A percentile compares a stretch with the other conserved stretches of the same genome.
Conservation (phyloP, 352 stramenopile genomes). For the Ophiocytium majus region DNA sequence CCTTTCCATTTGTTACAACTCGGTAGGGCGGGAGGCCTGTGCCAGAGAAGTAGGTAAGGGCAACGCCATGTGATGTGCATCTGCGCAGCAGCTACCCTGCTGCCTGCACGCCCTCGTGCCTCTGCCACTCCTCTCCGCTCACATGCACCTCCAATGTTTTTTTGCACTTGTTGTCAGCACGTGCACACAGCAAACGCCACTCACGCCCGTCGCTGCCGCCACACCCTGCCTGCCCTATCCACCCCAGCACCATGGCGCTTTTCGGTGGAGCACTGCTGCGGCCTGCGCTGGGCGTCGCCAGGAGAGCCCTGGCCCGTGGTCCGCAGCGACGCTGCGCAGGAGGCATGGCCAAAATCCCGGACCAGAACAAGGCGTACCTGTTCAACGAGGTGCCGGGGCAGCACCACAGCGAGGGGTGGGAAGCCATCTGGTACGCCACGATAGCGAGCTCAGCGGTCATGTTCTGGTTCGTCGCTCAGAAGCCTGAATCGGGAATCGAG, state of each 20-base stretch:
- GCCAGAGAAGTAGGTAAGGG: no score
- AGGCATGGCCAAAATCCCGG: not conserved
- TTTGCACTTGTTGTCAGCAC: no score
- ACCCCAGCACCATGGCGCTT: not conserved
- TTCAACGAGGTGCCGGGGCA: slow-evolving; percentile 1
- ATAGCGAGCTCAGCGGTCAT: not conserved
- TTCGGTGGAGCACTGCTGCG: not conserved
- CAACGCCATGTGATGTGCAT: no score
- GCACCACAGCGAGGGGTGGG: not conserved
- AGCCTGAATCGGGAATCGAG: slow-evolving; percentile 1
- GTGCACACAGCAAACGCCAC: no score
- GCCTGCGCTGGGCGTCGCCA: not conserved
- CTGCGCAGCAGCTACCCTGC: no score
- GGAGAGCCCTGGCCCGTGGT: not conserved
- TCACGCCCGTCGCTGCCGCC: no score
- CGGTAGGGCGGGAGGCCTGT: no score
- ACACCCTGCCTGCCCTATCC: not conserved
- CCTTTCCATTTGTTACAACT: no score
- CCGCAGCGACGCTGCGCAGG: not conserved
- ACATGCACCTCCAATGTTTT: no score
- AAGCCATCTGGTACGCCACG: not conserved
- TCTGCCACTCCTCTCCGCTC: no score
- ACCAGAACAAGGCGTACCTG: slow-evolving; percentile 6
- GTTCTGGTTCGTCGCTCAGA: not conserved
- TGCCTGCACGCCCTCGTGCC: no score